These are phyloP conservation scores for Xanthoconium stramineum DNA, from an alignment of 768 basidiomycete species.

Conservation along the genomic window DNA sequence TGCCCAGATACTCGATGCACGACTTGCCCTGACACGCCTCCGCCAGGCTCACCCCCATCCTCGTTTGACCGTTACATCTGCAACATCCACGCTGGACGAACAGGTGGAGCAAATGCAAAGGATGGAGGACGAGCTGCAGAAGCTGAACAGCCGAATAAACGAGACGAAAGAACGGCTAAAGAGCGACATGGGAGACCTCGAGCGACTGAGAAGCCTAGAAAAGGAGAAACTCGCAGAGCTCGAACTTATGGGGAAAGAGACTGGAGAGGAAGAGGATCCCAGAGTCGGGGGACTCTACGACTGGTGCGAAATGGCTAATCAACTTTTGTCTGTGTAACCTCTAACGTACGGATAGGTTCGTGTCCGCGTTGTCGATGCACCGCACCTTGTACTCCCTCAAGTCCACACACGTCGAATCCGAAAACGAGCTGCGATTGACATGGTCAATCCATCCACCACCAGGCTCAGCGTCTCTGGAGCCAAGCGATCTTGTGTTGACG, in stretches of 20 bases:
- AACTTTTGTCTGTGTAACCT: background rate
- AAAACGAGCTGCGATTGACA: conserved; percentile 73
- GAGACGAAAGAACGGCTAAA: conserved; percentile 63
- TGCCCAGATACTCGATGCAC: conserved; percentile 79
- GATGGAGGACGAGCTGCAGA: conserved; percentile 63
- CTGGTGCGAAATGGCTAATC: conserved; percentile 46
- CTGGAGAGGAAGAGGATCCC: conserved; percentile 60
- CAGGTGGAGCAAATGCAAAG: conserved; percentile 80
- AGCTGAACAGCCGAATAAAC: conserved; percentile 47
- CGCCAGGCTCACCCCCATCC: conserved; percentile 79
- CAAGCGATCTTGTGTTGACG: conserved; percentile 45
- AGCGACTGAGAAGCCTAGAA: conserved; percentile 59
- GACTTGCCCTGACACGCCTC: conserved; percentile 74
- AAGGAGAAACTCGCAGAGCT: conserved; percentile 60
- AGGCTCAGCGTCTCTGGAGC: conserved; percentile 18
- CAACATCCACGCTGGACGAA: conserved; percentile 66
- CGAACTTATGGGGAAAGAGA: conserved; percentile 47
- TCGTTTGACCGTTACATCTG: conserved; percentile 71
- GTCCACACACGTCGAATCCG: conserved; percentile 57
- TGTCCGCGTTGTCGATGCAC: conserved; percentile 63
- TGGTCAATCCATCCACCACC: conserved; percentile 47
- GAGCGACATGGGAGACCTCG: conserved; percentile 49
- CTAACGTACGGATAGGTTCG: conserved; percentile 53
- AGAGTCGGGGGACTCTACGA: conserved; percentile 64
- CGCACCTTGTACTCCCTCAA: conserved; percentile 58